Evolutionary conservation across 2,329 filamentous ascomycete genomes (phyloP), one percentile per base, ranked within the genome.

Genomic region (Juglanconis oblonga): DNA sequence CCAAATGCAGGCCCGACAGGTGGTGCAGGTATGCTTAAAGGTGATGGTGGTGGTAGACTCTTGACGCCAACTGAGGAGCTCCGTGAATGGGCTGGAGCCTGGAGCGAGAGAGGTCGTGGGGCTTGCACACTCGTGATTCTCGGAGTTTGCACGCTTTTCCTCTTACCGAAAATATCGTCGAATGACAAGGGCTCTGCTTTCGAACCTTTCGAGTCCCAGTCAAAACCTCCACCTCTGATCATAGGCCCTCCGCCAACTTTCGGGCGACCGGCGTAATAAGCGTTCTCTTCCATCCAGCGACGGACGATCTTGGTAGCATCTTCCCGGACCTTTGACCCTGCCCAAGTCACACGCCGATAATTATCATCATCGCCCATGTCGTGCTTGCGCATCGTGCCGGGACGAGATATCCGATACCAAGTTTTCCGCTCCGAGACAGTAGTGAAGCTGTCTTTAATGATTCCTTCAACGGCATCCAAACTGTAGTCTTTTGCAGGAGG

Each of bases 231-330:
- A 44, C 78, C 80, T 17, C 77, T 75, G 17, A 70, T 70, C 51
- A 75, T 72, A 0, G 76, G 66, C 31, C 77, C 77, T 7, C 78
- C 79, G 1, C 61, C 61, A 9, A 82, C 70, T 1, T 74, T 74
- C 11, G 77, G 72, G 52, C 79, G 79, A 1, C 84, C 82, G 2
- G 45, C 54, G 7, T 81, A 76, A 33, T 84, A 81, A 0, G 83
- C 82, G 65, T 86, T 85, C 65, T 88, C 82, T 65, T 87, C 83
- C 79, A 88, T 86, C 87, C 87, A 89, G 32, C 84, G 78, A 32
- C 82, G 78, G 17, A 89, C 85, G 45, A 85, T 84, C 59, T 81
- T 79, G 61, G 86, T 77, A 1, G 81, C 83, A 8, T 84, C 79
- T 11, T 72, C 70, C 31, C 83, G 83, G 2, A 85, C 72, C 6